Evolutionary conservation across 1,284 basidiomycete species (phyloP), one percentile per base, ranked within the genome.

Genomic region (Tremellales sp.): DNA sequence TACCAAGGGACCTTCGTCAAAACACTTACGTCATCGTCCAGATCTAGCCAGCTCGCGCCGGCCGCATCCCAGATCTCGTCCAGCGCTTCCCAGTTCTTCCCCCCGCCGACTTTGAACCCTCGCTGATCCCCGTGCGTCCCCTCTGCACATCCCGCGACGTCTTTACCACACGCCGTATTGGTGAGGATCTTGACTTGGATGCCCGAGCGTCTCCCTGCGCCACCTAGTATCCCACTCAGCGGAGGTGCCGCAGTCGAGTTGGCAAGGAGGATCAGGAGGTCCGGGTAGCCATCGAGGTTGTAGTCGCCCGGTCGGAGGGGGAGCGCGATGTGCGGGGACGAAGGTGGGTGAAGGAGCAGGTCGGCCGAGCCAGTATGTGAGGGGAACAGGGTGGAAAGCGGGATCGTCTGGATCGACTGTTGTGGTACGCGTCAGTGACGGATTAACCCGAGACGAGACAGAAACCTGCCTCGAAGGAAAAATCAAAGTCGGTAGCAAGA

Each of bases 271-370:
- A 85, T 60, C 3, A 97, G 74, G 7, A 97, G 63, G 60, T 98
- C 95, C 0, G 95, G 93, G 74, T 88, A 97, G 0, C 95, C 95
- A 65, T 98, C 93, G 29, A 94, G 78, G 70, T 97, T 88, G 48
- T 81, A 85, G 72, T 99, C 95, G 33, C 93, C 95, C 0, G 93
- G 73, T 48, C 84, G 85, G 33, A 97, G 71, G 0, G 87, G 78
- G 5, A 92, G 72, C 0, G 93, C 92, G 2, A 93, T 67, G 0
- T 81, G 62, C 0, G 85, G 83, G 0, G 71, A 72, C 46, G 78
- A 45, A 3, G 62, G 73, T 73, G 5, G 46, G 22, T 80, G 72
- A 13, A 90, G 79, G 2, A 90, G 78, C 9, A 92, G 78, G 22
- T 80, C 78, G 3, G 65, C 52, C 8, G 65, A 65, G 9, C 72